A percentile compares a stretch with the other conserved stretches of the same genome.
phyloP scores from a whole-genome alignment of 768 basidiomycete genomes.

The Rhizopogon vulgaris region DNA sequence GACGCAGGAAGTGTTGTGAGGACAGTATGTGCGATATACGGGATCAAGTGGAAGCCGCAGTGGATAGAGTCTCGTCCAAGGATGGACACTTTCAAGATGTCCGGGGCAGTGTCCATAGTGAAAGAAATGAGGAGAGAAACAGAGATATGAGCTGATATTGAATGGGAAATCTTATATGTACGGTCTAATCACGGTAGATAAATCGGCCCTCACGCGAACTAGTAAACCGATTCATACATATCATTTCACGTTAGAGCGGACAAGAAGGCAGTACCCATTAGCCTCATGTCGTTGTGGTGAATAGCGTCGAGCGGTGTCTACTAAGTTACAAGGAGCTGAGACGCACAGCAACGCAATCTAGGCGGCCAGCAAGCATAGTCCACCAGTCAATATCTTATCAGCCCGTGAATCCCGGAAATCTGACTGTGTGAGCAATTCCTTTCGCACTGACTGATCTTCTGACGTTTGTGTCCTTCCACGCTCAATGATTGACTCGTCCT shows the following conservation, averaged over 20 bases:
- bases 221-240: neutral
- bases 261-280: neutral
- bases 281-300: neutral
- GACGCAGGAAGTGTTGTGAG: constrained; percentile 67
- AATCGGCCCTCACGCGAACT: neutral
- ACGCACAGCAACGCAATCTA: too few relatives aligned
- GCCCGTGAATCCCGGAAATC: too few relatives aligned
- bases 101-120: constrained; percentile 28
- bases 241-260: neutral
- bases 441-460: too few relatives aligned
- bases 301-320: neutral
- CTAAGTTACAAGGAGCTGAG: too few relatives aligned
- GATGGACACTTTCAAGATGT: constrained; percentile 77
- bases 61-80: constrained; percentile 84
- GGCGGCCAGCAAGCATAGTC: too few relatives aligned
- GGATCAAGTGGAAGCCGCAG: constrained; percentile 87
- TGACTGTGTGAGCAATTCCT: too few relatives aligned
- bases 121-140: neutral
- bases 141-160: neutral
- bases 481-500: too few relatives aligned
- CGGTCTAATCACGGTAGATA: neutral
- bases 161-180: neutral
- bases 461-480: too few relatives aligned
- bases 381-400: too few relatives aligned
- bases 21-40: constrained; percentile 77